A percentile compares a stretch with the other conserved stretches of the same genome.
Conservation (phyloP, 139 green algal species). For the Volvox reticuliferus region DNA sequence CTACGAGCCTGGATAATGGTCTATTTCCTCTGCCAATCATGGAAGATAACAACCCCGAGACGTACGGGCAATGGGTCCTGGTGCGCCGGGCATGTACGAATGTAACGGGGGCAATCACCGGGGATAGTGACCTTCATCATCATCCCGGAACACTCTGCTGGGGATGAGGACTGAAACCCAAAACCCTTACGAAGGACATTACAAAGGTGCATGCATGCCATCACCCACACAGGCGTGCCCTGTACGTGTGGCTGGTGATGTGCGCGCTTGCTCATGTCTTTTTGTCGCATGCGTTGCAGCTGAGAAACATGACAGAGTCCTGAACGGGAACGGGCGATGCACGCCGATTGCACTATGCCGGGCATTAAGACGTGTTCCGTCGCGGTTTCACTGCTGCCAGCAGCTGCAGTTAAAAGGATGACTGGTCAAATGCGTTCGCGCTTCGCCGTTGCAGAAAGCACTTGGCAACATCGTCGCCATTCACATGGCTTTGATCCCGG, state of each 20-base stretch:
- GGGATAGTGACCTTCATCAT: too few species aligned
- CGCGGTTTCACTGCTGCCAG: too few species aligned
- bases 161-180: neutral
- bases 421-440: neutral
- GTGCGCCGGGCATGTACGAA: neutral
- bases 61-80: constrained; percentile 15
- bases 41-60: neutral
- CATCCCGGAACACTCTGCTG: too few species aligned
- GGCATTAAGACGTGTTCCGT: too few species aligned
- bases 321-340: too few species aligned
- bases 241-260: neutral
- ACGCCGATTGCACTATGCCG: too few species aligned
- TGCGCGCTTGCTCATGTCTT: too few species aligned
- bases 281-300: neutral
- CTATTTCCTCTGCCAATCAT: neutral
- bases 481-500: constrained; percentile 34
- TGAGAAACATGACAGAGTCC: neutral
- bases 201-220: neutral
- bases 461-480: constrained; percentile 39
- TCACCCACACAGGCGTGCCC: too few species aligned
- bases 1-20: neutral
- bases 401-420: too few species aligned
- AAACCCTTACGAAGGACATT: neutral
- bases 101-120: too few species aligned
- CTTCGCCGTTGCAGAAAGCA: neutral